Evolutionary conservation across 805 yeast genomes (phyloP).

Genomic region (Hanseniaspora pseudoguilliermondii): DNA sequence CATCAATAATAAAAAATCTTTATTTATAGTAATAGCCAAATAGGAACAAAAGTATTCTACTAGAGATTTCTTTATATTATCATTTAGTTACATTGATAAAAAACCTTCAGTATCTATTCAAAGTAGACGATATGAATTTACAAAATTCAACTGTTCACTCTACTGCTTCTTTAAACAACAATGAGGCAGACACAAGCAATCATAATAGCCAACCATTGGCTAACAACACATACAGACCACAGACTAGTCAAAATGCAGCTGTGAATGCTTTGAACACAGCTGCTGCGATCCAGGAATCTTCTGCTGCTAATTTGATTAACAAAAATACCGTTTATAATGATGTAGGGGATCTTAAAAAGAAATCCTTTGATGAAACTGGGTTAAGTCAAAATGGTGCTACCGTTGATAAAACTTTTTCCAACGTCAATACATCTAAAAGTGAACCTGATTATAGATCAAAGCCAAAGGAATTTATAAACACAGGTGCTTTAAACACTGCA

Average conservation of each 20-base stretch:
- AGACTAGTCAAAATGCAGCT: conserved; percentile 1
- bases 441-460: neutral
- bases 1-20: too few relatives aligned
- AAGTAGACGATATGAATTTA: neutral
- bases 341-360: neutral
- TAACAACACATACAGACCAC: neutral
- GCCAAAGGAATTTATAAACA: neutral
- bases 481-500: conserved; percentile 8
- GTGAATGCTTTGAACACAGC: conserved; percentile 12
- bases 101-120: neutral
- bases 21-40: too few relatives aligned
- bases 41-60: too few relatives aligned
- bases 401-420: neutral
- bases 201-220: neutral
- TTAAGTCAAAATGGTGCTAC: neutral
- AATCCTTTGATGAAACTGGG: neutral
- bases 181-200: neutral
- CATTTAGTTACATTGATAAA: too few relatives aligned
- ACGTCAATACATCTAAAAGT: neutral
- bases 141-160: neutral
- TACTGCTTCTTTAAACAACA: neutral
- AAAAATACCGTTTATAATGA: neutral
- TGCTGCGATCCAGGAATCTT: conserved; percentile 10
- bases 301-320: conserved; percentile 1
- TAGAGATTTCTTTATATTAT: too few relatives aligned